Evolutionary conservation across 2,329 filamentous ascomycete species (phyloP).

Genomic region (Epichloe glyceriae): DNA sequence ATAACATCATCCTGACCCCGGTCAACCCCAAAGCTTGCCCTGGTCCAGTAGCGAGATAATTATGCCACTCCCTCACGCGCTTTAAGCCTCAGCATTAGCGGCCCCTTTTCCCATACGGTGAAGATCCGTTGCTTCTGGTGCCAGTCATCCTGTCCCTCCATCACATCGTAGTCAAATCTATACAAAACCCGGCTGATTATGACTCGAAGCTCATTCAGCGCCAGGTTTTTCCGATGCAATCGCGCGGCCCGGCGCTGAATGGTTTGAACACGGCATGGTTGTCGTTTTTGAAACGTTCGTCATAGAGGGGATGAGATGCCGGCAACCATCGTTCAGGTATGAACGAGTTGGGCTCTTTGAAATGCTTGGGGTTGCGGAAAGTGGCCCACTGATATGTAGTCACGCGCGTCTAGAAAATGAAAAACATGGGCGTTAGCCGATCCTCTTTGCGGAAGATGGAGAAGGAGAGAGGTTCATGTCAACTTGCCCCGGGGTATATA

Average conservation of each 20-base stretch:
- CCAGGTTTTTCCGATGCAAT: conserved; percentile 28
- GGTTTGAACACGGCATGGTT: conserved; percentile 22
- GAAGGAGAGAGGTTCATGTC: too few species aligned
- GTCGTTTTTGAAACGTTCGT: conserved; percentile 27
- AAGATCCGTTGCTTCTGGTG: conserved; percentile 9
- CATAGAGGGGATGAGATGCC: conserved; percentile 15
- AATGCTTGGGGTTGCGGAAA: conserved; percentile 30
- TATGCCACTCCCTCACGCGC: background rate
- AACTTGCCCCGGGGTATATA: conserved; percentile 23
- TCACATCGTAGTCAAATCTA: conserved; percentile 28
- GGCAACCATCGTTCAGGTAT: conserved; percentile 33
- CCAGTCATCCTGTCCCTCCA: conserved; percentile 15
- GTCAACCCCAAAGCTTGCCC: too few species aligned
- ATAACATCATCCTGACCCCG: too few species aligned
- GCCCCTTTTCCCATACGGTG: conserved; percentile 10
- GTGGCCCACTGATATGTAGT: conserved; percentile 30
- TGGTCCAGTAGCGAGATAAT: too few species aligned
- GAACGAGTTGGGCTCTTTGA: conserved; percentile 30
- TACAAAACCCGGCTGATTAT: conserved; percentile 31
- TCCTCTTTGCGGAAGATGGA: too few species aligned
- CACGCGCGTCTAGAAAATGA: conserved; percentile 23
- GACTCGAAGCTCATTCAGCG: conserved; percentile 34
- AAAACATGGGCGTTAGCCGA: background rate
- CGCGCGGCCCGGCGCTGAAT: conserved; percentile 25
- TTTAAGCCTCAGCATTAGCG: conserved; percentile 6